Conservation (phyloP, 371 early-diverging fungal genomes). For the Apophysomyces variabilis region DNA sequence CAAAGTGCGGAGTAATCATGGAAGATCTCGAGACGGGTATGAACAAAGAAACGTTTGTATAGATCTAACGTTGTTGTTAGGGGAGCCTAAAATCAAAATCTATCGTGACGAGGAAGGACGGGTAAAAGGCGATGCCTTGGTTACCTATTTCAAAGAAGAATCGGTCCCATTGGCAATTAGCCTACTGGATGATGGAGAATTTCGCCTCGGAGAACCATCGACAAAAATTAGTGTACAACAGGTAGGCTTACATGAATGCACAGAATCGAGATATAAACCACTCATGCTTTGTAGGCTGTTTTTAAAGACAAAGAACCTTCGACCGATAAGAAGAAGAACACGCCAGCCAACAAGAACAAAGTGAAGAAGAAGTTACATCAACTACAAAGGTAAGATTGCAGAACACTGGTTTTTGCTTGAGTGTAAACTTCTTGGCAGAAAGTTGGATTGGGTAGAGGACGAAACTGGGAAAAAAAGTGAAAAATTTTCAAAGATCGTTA, state of each 20-base stretch:
- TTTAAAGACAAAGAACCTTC: constrained; percentile 67
- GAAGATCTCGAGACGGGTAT: constrained; percentile 75
- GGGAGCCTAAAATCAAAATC: constrained; percentile 88
- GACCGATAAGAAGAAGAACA: constrained; percentile 34
- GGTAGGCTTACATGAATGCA: constrained; percentile 36
- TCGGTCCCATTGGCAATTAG: constrained; percentile 85
- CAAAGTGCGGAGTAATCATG: constrained; percentile 91
- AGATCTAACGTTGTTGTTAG: constrained; percentile 30
- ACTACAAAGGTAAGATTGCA: constrained; percentile 65
- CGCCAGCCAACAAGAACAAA: constrained; percentile 61
- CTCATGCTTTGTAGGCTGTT: constrained; percentile 53
- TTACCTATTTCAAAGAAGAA: constrained; percentile 89
- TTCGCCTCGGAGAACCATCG: constrained; percentile 65
- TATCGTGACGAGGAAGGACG: constrained; percentile 73
- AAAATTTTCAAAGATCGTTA: constrained; percentile 80
- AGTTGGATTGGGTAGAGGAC: constrained; percentile 93
- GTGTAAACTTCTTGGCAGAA: constrained; percentile 47
- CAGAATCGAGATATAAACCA: neutral
- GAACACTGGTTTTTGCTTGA: neutral
- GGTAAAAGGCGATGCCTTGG: constrained; percentile 90
- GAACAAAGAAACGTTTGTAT: neutral
- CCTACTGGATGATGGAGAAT: constrained; percentile 84
- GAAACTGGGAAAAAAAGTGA: constrained; percentile 72
- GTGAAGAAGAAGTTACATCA: constrained; percentile 75
- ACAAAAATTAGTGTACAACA: constrained; percentile 74